phyloP scores from a whole-genome alignment of 257 asterid genomes.

The Petunia secreta region DNA sequence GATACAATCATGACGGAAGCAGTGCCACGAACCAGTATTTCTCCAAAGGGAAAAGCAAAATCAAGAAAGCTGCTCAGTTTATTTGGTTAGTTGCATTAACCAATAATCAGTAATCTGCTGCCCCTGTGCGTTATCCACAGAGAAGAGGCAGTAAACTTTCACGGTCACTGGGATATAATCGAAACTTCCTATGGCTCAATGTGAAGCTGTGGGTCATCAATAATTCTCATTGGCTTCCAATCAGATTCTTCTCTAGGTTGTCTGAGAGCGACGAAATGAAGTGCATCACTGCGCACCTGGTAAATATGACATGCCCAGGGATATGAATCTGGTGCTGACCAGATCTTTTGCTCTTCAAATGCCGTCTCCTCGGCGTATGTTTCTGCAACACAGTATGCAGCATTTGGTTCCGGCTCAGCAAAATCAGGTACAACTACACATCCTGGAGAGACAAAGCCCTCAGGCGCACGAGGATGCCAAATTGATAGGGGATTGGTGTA shows the following conservation, averaged over 20 bases:
- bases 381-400: conserved; percentile 73
- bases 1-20: conserved; percentile 1
- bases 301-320: conserved; percentile 96
- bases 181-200: not conserved
- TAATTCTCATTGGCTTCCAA: conserved; percentile 74
- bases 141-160: too few species aligned
- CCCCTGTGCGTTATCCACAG: too few species aligned
- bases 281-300: conserved; percentile 81
- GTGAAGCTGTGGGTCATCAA: conserved; percentile 46
- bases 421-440: conserved; percentile 69
- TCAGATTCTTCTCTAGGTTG: conserved; percentile 80
- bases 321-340: conserved; percentile 89
- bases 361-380: conserved; percentile 66
- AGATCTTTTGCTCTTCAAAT: conserved; percentile 85
- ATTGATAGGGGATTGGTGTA: conserved; percentile 71
- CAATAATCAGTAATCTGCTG: too few species aligned
- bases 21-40: conserved; percentile 1
- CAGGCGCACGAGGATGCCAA: conserved; percentile 96
- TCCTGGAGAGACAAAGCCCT: conserved; percentile 83
- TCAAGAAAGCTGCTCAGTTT: conserved; percentile 10
- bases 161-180: not conserved
- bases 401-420: conserved; percentile 70
- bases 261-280: conserved; percentile 86
- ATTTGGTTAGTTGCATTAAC: not conserved
- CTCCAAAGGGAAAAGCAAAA: not conserved